A percentile compares a stretch with the other conserved stretches of the same genome.
These are phyloP conservation scores for Metroxylon sagu DNA, from an alignment of 176 grass and related monocot species.

Conservation along the genomic window DNA sequence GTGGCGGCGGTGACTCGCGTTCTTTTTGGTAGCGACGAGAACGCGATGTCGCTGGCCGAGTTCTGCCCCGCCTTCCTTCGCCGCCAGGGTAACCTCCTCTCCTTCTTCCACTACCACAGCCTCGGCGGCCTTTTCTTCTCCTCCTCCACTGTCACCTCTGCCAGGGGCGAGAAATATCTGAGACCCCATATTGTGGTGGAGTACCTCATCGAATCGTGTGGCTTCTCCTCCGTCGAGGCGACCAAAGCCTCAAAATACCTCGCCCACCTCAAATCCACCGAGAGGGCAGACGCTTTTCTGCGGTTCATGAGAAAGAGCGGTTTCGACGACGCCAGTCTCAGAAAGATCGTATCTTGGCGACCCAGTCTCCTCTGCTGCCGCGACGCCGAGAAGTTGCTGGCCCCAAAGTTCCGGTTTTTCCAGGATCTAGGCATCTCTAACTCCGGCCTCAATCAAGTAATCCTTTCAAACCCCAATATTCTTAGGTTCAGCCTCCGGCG, in stretches of 20 bases:
- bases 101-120: background rate
- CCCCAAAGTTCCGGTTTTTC: background rate
- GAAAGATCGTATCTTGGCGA: background rate
- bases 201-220: conserved; percentile 33
- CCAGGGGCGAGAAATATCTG: background rate
- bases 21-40: too few relatives aligned
- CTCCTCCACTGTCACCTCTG: conserved; percentile 4
- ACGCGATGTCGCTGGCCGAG: too few relatives aligned
- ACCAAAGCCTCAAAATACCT: conserved; percentile 20
- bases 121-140: background rate
- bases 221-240: conserved; percentile 24
- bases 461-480: background rate
- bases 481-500: background rate
- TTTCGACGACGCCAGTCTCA: background rate
- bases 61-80: background rate
- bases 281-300: background rate
- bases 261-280: conserved; percentile 41
- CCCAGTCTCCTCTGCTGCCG: background rate
- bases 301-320: background rate
- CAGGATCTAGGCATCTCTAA: background rate
- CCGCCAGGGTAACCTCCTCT: background rate
- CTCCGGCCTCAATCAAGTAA: background rate
- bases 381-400: background rate
- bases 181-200: conserved; percentile 4
- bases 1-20: too few relatives aligned